These are phyloP conservation scores for Roridomyces roridus DNA, from an alignment of 768 basidiomycete genomes.

Conservation along the genomic window DNA sequence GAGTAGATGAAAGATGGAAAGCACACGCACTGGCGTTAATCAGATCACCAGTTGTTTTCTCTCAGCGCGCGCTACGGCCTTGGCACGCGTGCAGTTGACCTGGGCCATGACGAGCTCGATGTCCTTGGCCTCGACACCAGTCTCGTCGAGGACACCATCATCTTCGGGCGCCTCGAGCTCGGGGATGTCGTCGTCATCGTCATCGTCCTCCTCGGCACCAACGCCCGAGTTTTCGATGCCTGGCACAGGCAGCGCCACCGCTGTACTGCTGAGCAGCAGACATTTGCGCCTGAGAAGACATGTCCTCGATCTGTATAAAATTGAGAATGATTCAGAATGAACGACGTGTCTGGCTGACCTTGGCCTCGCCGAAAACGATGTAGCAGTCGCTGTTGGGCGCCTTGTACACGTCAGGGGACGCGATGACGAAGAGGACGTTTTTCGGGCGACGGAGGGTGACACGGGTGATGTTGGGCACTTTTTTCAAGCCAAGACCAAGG, in stretches of 20 bases:
- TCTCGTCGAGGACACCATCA: slow-evolving; percentile 84
- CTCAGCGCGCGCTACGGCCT: slow-evolving; percentile 90
- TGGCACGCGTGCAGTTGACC: slow-evolving; percentile 89
- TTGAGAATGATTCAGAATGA: not conserved
- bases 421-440: slow-evolving; percentile 94
- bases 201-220: slow-evolving; percentile 56
- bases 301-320: slow-evolving; percentile 75
- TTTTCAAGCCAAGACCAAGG: slow-evolving; percentile 89
- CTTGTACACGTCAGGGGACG: slow-evolving; percentile 97
- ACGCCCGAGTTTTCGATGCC: slow-evolving; percentile 57
- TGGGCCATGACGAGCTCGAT: slow-evolving; percentile 91
- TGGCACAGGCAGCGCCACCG: slow-evolving; percentile 50
- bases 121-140: slow-evolving; percentile 90
- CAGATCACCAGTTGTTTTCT: slow-evolving; percentile 90
- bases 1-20: not conserved
- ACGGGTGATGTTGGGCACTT: slow-evolving; percentile 90
- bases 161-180: slow-evolving; percentile 85
- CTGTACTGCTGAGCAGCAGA: slow-evolving; percentile 82
- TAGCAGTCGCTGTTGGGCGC: slow-evolving; percentile 97
- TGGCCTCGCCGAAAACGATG: slow-evolving; percentile 98
- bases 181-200: slow-evolving; percentile 84
- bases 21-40: slow-evolving; percentile 91
- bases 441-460: slow-evolving; percentile 95
- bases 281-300: slow-evolving; percentile 80
- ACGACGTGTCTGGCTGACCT: slow-evolving; percentile 43